Base-by-base conservation (phyloP, 2,329 filamentous ascomycete genomes). In the Apiospora koreana region DNA sequence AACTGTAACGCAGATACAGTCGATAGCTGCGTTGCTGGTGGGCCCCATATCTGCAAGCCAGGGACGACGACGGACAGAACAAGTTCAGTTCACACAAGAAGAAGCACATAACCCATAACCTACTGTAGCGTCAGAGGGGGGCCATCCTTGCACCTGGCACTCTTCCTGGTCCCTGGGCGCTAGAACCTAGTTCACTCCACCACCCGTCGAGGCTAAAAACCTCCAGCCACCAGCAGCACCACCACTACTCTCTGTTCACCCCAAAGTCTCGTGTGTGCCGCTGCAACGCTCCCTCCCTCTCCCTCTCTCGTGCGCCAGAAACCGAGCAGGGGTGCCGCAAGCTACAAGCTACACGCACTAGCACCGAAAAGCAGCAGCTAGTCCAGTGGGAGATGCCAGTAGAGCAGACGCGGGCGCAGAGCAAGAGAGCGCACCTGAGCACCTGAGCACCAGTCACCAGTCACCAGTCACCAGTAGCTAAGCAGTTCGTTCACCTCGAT, bases 151-250 rank as follows among this genome's bases (percentile, higher is more conserved):
- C 54, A 43, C 41, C 41, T 43, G 41, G 41, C 41, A 43, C 54
- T 62, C 54, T n/a, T 38, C 16, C 31, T 62, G 31, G 54, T n/a
- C 21, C 5, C 18, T 35, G 28, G 54, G 54, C 54, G 54, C 54
- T 62, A 62, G 21, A 38, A 38, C 54, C 54, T 62, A 38, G 54
- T 38, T 38, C 42, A 31, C 65, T 46, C 65, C 65, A 67, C 65
- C 65, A 46, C 65, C 65, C 65, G 65, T 67, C 41, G 42, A 67
- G 42, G 42, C 65, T 67, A 67, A 67, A 62, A 38, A 46, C 31
- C 65, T 67, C 65, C 65, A 67, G 65, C 65, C 65, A 43, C 41
- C 41, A 43, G 9, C 38, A 66, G n/a, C n/a, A n/a, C n/a, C n/a
- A n/a, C n/a, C n/a, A n/a, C n/a, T n/a, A n/a, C n/a, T n/a, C 65